A percentile compares a stretch with the other conserved stretches of the same genome.
Evolutionary conservation across 2,329 filamentous ascomycete species (phyloP).

Genomic region (Sporothrix luriei): DNA sequence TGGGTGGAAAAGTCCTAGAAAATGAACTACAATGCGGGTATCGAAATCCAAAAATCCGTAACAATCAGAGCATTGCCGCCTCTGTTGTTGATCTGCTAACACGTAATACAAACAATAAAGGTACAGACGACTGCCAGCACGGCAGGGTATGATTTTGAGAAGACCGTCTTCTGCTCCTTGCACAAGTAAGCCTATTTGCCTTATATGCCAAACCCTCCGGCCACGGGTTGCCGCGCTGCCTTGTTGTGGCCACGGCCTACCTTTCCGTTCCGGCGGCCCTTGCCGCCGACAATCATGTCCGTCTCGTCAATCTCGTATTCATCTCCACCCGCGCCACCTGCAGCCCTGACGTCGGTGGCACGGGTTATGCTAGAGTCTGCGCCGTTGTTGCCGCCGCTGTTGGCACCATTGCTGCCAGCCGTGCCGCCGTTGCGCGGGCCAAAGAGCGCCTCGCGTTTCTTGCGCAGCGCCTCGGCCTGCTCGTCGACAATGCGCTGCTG

Average conservation of each 20-base stretch:
- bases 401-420: constrained; percentile 37
- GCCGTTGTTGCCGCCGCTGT: background rate
- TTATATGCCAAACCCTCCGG: constrained; percentile 36
- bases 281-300: constrained; percentile 28
- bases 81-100: background rate
- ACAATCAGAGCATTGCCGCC: background rate
- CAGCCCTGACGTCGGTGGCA: background rate
- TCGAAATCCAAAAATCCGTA: constrained; percentile 8
- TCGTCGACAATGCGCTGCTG: constrained; percentile 53
- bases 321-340: constrained; percentile 11
- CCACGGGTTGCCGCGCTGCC: constrained; percentile 24
- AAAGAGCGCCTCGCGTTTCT: constrained; percentile 55
- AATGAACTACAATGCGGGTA: constrained; percentile 15
- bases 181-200: background rate
- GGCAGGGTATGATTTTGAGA: background rate
- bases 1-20: background rate
- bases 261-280: constrained; percentile 21
- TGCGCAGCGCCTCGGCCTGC: constrained; percentile 52
- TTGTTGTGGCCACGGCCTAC: constrained; percentile 19
- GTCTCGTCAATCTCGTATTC: constrained; percentile 38
- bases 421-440: constrained; percentile 41
- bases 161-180: background rate
- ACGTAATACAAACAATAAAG: background rate
- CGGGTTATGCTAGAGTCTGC: background rate
- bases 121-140: background rate